A percentile compares a stretch with the other conserved stretches of the same genome.
Conservation (phyloP, 1,139 yeast species). For the Blastobotrys indianensis region DNA sequence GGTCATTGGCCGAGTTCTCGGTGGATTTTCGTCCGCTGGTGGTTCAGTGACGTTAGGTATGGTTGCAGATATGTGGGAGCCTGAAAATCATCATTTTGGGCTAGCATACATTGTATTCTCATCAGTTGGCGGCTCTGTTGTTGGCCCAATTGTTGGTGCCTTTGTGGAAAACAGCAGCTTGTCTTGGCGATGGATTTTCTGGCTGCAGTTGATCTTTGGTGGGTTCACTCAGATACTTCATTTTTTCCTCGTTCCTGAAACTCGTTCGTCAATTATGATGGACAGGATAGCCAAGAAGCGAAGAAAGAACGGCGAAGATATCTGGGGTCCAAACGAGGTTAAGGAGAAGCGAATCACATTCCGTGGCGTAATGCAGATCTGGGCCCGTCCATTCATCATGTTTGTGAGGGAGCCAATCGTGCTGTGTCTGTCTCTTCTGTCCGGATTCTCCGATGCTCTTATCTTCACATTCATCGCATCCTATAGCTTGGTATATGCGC, state of each 20-base stretch:
- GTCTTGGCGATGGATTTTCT: constrained; percentile 37
- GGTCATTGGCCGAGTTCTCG: constrained; percentile 30
- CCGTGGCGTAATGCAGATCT: constrained; percentile 29
- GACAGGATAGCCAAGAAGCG: constrained; percentile 36
- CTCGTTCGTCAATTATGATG: constrained; percentile 34
- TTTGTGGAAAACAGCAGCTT: constrained; percentile 26
- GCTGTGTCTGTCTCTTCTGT: constrained; percentile 35
- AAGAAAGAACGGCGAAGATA: constrained; percentile 32
- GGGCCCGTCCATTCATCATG: constrained; percentile 39
- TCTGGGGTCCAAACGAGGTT: constrained; percentile 33
- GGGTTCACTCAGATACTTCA: constrained; percentile 33
- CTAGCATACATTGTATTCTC: constrained; percentile 39
- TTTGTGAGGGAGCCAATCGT: constrained; percentile 38
- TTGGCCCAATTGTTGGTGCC: constrained; percentile 40
- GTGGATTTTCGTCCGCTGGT: constrained; percentile 36
- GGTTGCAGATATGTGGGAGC: constrained; percentile 40
- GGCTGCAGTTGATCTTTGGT: constrained; percentile 40
- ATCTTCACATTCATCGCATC: constrained; percentile 39
- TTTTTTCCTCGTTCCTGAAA: constrained; percentile 35
- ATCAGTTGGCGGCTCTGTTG: constrained; percentile 37
- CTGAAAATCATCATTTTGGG: constrained; percentile 37
- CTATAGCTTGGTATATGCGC: constrained; percentile 32
- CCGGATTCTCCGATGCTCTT: constrained; percentile 40
- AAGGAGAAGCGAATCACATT: constrained; percentile 22
- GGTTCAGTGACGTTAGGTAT: constrained; percentile 41